Evolutionary conservation across 306 rosid species (phyloP), one percentile per base, ranked within the genome.

Genomic region (Malus orientalis): DNA sequence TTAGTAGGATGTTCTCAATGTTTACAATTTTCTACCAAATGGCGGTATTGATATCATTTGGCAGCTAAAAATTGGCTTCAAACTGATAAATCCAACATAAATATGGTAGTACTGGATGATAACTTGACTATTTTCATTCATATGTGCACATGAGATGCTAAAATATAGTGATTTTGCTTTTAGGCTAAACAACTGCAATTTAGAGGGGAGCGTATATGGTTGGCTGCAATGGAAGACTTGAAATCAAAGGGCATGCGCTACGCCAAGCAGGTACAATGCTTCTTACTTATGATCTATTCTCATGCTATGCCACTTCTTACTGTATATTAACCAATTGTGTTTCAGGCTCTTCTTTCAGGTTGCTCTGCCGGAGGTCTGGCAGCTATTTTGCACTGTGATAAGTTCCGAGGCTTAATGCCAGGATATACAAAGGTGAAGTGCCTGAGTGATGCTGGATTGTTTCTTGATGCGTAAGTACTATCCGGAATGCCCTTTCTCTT

Each of bases 311-410:
- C 60, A 55, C 59, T 19, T 78, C 51, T 69, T 51, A 15, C 58
- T 25, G 68, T 11, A 29, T 64, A 11, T 38, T 61, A 5, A 45
- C 20, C 23, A 25, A 29, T 68, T 60, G n/a, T 78, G 55, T 73
- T 82, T 78, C 89, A 95, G 93, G 93, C 98, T 79, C 93, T 96
- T 85, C 93, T 96, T 67, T 90, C 99, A 2, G 99, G 98, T 69
- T 96, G 99, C 85, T 96, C 99, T n/a, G 99, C 98, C 0, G 99
- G 99, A 4, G 99, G 99, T 73, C 77, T 96, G 53, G 99, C 99
- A 67, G 80, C 98, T 70, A 92, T 96, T 62, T 69, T 96, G 75
- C 99, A 96, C 78, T 96, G 99, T 36, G 97, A 96, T 69, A 90
- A 92, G 76, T 96, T 91, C 69, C 82, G 85, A 23, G 82, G 80